Conservation (phyloP, 495 filamentous ascomycete species). For the Penicillium robsamsonii region DNA sequence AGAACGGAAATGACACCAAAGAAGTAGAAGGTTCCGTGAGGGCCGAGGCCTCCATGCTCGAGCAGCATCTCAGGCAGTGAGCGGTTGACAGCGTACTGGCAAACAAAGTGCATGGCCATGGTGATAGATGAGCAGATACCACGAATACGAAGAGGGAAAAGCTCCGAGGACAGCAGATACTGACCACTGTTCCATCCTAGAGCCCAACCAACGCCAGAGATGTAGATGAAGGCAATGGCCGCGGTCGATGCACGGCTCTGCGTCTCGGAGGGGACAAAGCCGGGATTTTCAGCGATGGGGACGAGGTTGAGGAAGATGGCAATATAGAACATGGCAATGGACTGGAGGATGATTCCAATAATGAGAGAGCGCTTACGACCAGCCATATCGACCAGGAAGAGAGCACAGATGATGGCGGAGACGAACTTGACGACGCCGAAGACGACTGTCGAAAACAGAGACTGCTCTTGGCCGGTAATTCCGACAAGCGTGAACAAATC, state of each 20-base stretch:
- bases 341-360: slow-evolving; percentile 18
- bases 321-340: slow-evolving; percentile 17
- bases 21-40: slow-evolving; percentile 7
- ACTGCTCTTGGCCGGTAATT: slow-evolving; percentile 50
- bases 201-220: slow-evolving; percentile 18
- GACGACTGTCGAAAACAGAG: slow-evolving; percentile 56
- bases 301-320: slow-evolving; percentile 24
- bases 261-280: neutral
- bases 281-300: slow-evolving; percentile 1
- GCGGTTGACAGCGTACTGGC: slow-evolving; percentile 48
- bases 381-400: slow-evolving; percentile 19
- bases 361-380: slow-evolving; percentile 16
- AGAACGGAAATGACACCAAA: slow-evolving; percentile 44
- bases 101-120: slow-evolving; percentile 54
- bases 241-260: slow-evolving; percentile 2
- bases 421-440: slow-evolving; percentile 62
- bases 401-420: slow-evolving; percentile 51
- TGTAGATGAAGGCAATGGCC: slow-evolving; percentile 17
- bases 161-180: slow-evolving; percentile 17
- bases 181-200: slow-evolving; percentile 22
- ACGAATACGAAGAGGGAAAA: slow-evolving; percentile 16
- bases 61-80: slow-evolving; percentile 6
- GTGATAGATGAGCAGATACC: slow-evolving; percentile 16
- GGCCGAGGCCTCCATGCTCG: slow-evolving; percentile 3
- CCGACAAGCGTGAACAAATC: slow-evolving; percentile 51